Percentiles rank a stretch among this genome's conserved stretches.
phyloP scores from a whole-genome alignment of 2,329 filamentous ascomycete genomes.

The Colletotrichum truncatum region DNA sequence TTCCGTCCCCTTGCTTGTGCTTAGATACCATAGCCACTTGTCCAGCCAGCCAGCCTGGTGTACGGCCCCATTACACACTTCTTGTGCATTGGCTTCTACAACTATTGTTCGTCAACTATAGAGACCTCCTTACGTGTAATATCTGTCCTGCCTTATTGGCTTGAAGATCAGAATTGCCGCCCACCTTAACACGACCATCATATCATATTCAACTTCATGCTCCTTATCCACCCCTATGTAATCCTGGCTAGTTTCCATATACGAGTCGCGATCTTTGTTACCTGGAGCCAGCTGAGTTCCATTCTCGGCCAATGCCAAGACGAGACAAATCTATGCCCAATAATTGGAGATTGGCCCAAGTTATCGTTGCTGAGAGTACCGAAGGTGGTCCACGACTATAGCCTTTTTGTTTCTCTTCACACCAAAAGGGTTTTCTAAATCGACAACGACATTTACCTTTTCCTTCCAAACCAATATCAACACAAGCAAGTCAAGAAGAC shows the following conservation, averaged over 20 bases:
- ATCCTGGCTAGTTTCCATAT: not conserved
- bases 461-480: not conserved
- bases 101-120: constrained; percentile 8
- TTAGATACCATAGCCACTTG: not conserved
- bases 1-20: not conserved
- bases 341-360: not conserved
- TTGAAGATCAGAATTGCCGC: not conserved
- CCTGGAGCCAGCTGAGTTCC: not conserved
- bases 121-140: not conserved
- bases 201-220: constrained; percentile 18
- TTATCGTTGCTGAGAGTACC: not conserved
- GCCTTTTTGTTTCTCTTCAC: not conserved
- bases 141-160: not conserved
- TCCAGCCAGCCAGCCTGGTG: not conserved
- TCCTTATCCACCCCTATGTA: not conserved
- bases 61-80: constrained; percentile 7
- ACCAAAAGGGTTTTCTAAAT: not conserved
- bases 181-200: constrained; percentile 18
- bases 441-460: not conserved
- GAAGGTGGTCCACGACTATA: not conserved
- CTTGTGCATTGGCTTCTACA: constrained; percentile 11
- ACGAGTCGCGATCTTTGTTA: not conserved
- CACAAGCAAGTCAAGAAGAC: too few relatives aligned
- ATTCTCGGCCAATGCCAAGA: not conserved
- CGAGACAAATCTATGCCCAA: not conserved